Conservation (phyloP, 345 rosid species). For the Conringia planisiliqua region DNA sequence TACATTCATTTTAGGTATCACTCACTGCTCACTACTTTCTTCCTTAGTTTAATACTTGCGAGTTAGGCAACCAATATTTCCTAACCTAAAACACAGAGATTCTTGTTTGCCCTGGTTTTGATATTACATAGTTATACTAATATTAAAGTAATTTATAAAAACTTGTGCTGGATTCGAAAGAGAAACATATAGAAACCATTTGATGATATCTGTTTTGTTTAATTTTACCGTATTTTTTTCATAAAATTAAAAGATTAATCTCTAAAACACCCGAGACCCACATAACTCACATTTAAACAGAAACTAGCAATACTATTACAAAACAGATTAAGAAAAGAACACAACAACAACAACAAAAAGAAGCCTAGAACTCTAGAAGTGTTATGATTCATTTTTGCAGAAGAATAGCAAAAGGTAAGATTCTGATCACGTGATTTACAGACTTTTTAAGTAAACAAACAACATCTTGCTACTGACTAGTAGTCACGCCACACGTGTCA, state of each 20-base stretch:
- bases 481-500: conserved; percentile 54
- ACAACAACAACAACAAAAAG: background rate
- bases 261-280: background rate
- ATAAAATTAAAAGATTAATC: too few species aligned
- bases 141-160: too few species aligned
- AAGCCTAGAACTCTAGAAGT: conserved; percentile 1
- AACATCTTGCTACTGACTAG: conserved; percentile 42
- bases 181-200: too few species aligned
- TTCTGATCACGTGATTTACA: conserved; percentile 21
- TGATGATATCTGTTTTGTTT: too few species aligned
- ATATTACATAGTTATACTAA: too few species aligned
- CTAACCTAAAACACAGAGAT: too few species aligned
- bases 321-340: background rate
- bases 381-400: background rate
- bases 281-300: background rate
- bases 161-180: too few species aligned
- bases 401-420: background rate
- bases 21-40: background rate
- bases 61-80: background rate
- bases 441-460: background rate
- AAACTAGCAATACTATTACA: background rate
- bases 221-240: too few species aligned
- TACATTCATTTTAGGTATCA: background rate
- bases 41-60: background rate
- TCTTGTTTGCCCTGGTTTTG: too few species aligned